A percentile compares a stretch with the other conserved stretches of the same genome.
Conservation (phyloP, 1,284 basidiomycete species). For the Marasmius sp. region DNA sequence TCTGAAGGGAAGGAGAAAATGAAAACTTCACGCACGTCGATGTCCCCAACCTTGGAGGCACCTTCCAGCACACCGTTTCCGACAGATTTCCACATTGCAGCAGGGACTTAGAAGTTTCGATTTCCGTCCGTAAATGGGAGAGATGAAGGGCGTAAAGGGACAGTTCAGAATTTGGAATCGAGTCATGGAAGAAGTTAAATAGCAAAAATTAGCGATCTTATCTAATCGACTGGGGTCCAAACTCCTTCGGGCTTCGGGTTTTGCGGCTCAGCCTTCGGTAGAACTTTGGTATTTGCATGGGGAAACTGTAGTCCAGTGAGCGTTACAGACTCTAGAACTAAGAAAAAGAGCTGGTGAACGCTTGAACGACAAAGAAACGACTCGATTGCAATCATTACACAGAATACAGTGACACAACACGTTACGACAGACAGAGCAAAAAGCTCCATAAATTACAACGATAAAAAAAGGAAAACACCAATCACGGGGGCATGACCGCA, state of each 20-base stretch:
- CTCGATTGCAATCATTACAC: too few relatives aligned
- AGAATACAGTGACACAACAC: too few relatives aligned
- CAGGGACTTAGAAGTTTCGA: background rate
- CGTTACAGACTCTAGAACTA: too few relatives aligned
- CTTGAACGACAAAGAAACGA: too few relatives aligned
- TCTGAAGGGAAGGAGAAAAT: background rate
- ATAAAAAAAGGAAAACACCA: background rate
- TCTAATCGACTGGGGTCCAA: background rate
- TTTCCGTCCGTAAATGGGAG: background rate
- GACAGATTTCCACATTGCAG: conserved; percentile 9
- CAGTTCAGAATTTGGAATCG: background rate
- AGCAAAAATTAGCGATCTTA: background rate
- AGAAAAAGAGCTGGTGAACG: too few relatives aligned
- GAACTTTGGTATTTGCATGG: too few relatives aligned
- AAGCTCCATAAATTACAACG: background rate
- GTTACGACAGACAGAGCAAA: background rate
- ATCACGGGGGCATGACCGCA: background rate
- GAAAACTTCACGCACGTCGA: conserved; percentile 2
- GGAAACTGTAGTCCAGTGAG: too few relatives aligned
- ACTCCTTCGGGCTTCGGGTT: background rate
- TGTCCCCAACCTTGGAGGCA: conserved; percentile 4
- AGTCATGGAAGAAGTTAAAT: background rate
- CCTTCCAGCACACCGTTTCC: conserved; percentile 10
- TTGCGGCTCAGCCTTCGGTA: background rate
- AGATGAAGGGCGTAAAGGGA: background rate